Base-by-base conservation (phyloP, 2,329 filamentous ascomycete species). In the Bipolaris sorokiniana region DNA sequence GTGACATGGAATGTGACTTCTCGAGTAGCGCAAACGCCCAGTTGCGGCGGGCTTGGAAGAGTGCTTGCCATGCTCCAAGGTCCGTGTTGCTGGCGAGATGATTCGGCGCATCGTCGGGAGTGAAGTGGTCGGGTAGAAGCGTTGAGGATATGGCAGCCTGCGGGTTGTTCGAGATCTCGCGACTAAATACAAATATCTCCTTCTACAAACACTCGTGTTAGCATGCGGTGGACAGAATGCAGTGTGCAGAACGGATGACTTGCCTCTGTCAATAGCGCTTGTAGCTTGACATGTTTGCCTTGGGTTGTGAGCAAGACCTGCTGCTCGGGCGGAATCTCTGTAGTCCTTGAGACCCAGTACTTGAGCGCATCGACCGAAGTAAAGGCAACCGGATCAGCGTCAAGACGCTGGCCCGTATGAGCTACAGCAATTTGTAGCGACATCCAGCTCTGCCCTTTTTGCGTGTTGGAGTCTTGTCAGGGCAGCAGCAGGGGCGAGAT, bases 101-200 rank as follows among this genome's bases (percentile, higher is more conserved):
- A 75, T 96, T 92, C n/a, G 95, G 95, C 38, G 85, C 81, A 26
- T 81, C 79, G 18, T 81, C 77, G 28, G 91, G 87, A 55, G 82
- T 81, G 61, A 88, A 86, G 41, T 85, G 77, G 51, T 82, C 80
- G 6, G 83, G 81, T 77, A 89, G 66, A 64, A 79, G 83, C 57
- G 80, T 81, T 34, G 83, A 85, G 33, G 81, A 70, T 44, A 84
- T 80, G 59, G 7, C 82, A 69, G 49, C 84, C 69, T 70, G 80
- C 83, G 63, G 62, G 59, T 68, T 59, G 66, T 71, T 70, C 62
- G 77, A 72, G 69, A 80, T 72, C 73, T 79, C 87, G 61, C 92
- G 90, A 77, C 97, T 92, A 78, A 96, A 99, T 50, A 98, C 86
- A 74, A 90, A 98, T 55, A 99, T 88, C 75, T 98, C 92, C 65